Evolutionary conservation across 108 stramenopile genomes (phyloP).

Genomic region (Halocafeteria seosinensis): DNA sequence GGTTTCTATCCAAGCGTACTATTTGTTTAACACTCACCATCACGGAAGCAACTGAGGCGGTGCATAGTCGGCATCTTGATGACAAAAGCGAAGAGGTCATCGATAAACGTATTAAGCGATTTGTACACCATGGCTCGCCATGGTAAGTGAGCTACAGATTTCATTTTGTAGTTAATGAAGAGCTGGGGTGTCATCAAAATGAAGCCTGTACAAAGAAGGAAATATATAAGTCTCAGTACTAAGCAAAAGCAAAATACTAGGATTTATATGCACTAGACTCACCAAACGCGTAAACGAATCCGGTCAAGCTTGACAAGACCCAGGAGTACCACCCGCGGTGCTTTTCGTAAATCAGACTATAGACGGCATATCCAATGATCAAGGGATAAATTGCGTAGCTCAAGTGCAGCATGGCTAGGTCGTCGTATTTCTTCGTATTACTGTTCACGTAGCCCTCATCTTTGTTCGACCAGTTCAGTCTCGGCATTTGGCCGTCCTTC

Average conservation of each 20-base stretch:
- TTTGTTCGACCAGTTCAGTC: constrained; percentile 38
- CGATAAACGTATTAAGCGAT: constrained; percentile 65
- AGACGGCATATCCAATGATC: constrained; percentile 45
- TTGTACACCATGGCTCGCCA: constrained; percentile 66
- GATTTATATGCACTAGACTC: too few species aligned
- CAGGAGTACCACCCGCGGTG: constrained; percentile 66
- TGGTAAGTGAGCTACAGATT: constrained; percentile 63
- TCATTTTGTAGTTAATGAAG: constrained; percentile 71
- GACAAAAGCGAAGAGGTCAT: constrained; percentile 64
- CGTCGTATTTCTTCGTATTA: constrained; percentile 54
- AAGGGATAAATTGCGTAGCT: constrained; percentile 50
- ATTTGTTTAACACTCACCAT: too few species aligned
- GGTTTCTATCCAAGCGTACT: too few species aligned
- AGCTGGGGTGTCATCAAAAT: constrained; percentile 77
- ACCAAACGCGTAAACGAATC: constrained; percentile 70
- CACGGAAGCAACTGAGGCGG: constrained; percentile 55
- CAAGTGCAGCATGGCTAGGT: constrained; percentile 43
- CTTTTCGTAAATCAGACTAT: constrained; percentile 46
- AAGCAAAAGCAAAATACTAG: too few species aligned
- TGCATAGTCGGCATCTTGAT: constrained; percentile 77
- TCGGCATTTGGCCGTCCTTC: constrained; percentile 15
- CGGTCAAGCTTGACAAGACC: constrained; percentile 42
- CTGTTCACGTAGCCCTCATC: constrained; percentile 28
- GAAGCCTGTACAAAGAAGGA: too few species aligned
- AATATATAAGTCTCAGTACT: too few species aligned